These are phyloP conservation scores for Citrus australasica DNA, from an alignment of 345 rosid genomes.

Conservation along the genomic window DNA sequence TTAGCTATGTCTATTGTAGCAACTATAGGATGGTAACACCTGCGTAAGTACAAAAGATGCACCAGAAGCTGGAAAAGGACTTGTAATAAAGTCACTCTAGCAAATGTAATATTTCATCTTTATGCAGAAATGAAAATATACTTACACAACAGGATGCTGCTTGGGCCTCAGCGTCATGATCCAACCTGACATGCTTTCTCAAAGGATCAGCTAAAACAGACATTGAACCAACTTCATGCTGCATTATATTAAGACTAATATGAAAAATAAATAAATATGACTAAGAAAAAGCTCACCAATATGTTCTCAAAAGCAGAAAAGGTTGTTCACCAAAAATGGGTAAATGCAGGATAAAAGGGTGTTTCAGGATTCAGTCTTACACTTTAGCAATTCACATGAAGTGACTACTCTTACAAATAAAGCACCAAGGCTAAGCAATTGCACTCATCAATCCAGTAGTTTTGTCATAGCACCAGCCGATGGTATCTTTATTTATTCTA, in stretches of 20 bases:
- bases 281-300: constrained; percentile 1
- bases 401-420: neutral
- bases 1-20: no score
- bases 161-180: constrained; percentile 21
- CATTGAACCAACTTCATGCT: constrained; percentile 35
- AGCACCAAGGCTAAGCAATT: neutral
- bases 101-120: no score
- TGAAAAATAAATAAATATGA: neutral
- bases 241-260: constrained; percentile 15
- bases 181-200: constrained; percentile 33
- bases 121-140: no score
- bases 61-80: no score
- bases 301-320: neutral
- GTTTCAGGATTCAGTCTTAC: no score
- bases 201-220: constrained; percentile 22
- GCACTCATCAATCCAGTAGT: neutral
- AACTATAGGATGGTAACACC: no score
- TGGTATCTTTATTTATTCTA: neutral
- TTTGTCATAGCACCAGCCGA: neutral
- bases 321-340: no score
- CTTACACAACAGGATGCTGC: no score
- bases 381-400: neutral
- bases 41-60: no score
- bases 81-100: no score
- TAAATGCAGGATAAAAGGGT: no score